A percentile compares a stretch with the other conserved stretches of the same genome.
Conservation (phyloP, 2,329 filamentous ascomycete species). For the Talaromyces marneffei region DNA sequence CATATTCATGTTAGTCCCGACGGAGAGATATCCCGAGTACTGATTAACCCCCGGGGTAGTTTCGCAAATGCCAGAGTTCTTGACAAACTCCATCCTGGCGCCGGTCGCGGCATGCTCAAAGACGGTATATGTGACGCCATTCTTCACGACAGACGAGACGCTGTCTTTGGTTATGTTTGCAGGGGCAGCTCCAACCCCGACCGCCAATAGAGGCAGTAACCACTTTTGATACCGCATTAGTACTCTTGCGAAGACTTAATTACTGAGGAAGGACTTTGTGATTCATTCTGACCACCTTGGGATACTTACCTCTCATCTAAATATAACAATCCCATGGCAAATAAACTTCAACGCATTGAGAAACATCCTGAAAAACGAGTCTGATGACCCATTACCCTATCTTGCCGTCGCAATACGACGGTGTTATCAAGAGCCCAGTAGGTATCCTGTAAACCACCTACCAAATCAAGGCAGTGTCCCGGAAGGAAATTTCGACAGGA, state of each 20-base stretch:
- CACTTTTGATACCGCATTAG: neutral
- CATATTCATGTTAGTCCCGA: conserved; percentile 38
- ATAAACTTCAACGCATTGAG: neutral
- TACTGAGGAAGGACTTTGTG: neutral
- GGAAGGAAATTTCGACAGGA: neutral
- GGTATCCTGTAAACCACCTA: neutral
- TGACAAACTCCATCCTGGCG: conserved; percentile 44
- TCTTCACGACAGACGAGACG: conserved; percentile 26
- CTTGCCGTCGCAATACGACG: neutral
- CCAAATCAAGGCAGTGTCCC: neutral
- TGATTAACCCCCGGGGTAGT: conserved; percentile 51
- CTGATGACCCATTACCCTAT: neutral
- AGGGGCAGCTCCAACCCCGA: neutral
- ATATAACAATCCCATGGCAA: neutral
- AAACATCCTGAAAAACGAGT: neutral
- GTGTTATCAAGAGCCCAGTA: neutral
- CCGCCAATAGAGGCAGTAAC: neutral
- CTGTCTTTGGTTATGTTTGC: conserved; percentile 33
- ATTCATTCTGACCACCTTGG: neutral
- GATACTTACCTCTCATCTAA: neutral
- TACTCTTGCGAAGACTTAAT: neutral
- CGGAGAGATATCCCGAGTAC: conserved; percentile 56
- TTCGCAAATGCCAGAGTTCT: conserved; percentile 53
- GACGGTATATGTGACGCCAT: conserved; percentile 41
- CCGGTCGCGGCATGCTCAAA: conserved; percentile 47